phyloP scores from a whole-genome alignment of 1,284 basidiomycete species.

The Neolentinus lepideus region DNA sequence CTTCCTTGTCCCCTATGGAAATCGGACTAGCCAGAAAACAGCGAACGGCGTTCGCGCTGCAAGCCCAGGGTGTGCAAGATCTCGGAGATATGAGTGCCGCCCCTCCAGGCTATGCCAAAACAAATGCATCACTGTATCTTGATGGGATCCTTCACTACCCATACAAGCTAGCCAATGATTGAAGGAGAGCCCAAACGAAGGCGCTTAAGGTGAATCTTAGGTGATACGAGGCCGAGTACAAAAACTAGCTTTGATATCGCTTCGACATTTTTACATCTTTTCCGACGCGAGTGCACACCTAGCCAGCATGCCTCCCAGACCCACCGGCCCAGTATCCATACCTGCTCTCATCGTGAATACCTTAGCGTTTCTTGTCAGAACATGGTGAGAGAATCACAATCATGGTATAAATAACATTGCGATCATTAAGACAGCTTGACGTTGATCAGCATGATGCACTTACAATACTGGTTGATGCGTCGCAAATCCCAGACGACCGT shows the following conservation, averaged over 20 bases:
- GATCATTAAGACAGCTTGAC: too few relatives aligned
- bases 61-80: not conserved
- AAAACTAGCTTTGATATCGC: not conserved
- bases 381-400: not conserved
- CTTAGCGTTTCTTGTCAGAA: not conserved
- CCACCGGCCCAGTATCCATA: not conserved
- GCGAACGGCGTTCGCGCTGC: not conserved
- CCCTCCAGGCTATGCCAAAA: not conserved
- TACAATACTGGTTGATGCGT: not conserved
- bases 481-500: not conserved
- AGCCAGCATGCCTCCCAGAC: not conserved
- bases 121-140: not conserved
- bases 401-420: too few relatives aligned
- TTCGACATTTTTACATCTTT: not conserved
- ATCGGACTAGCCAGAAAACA: not conserved
- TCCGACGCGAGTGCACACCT: not conserved
- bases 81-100: not conserved
- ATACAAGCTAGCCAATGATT: not conserved
- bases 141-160: not conserved
- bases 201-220: not conserved
- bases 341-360: not conserved
- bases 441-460: not conserved
- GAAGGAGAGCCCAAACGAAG: not conserved
- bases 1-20: not conserved
- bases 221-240: not conserved